phyloP scores from a whole-genome alignment of 2,329 filamentous ascomycete genomes.

The Epichloe amarillans region DNA sequence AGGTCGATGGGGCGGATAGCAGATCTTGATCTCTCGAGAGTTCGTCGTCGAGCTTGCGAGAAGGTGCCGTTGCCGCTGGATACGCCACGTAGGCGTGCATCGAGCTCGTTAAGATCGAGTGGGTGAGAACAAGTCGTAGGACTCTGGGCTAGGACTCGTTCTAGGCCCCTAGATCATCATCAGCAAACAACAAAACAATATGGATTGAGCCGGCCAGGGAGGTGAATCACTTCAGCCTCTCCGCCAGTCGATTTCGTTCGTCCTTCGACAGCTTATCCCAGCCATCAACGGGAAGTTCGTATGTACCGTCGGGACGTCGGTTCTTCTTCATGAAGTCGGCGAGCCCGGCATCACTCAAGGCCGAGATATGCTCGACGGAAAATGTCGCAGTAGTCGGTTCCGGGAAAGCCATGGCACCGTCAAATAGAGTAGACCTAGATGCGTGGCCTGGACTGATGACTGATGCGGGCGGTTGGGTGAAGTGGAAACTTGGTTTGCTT shows the following conservation, averaged over 20 bases:
- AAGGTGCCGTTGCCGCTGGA: neutral
- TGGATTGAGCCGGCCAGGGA: neutral
- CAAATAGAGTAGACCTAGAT: too few species aligned
- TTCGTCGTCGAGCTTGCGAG: too few species aligned
- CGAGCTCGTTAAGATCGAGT: conserved; percentile 9
- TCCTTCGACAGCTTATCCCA: conserved; percentile 8
- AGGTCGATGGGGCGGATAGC: neutral
- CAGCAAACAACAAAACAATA: neutral
- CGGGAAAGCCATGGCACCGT: too few species aligned
- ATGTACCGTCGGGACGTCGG: conserved; percentile 5
- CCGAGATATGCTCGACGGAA: too few species aligned
- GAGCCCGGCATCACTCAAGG: conserved; percentile 9
- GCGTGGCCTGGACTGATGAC: too few species aligned
- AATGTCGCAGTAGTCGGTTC: too few species aligned
- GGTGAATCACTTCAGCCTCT: conserved; percentile 7
- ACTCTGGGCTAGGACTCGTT: neutral
- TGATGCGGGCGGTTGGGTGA: too few species aligned
- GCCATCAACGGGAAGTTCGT: conserved; percentile 6
- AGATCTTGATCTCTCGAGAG: neutral
- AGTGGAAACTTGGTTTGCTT: too few species aligned
- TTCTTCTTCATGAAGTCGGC: conserved; percentile 7
- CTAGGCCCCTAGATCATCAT: neutral
- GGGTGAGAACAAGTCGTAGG: too few species aligned
- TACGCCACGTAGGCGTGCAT: conserved; percentile 7
- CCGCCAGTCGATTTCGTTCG: conserved; percentile 3